Evolutionary conservation across 805 yeast genomes (phyloP).

Genomic region (Candida qinlingensis): DNA sequence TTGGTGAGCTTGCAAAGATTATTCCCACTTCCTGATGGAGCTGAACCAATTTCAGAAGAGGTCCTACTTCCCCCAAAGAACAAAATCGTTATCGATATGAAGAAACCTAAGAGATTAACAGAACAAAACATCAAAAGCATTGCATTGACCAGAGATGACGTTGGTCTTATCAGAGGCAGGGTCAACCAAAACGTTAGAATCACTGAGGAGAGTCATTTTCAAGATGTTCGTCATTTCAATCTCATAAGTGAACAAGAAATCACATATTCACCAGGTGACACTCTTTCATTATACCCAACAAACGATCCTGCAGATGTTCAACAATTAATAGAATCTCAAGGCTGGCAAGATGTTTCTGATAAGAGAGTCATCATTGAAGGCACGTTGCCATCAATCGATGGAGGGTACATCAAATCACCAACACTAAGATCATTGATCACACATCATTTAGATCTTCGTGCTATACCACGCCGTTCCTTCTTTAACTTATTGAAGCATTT

Average conservation of each 20-base stretch:
- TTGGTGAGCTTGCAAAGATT: conserved; percentile 29
- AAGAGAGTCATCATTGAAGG: conserved; percentile 34
- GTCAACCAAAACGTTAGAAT: conserved; percentile 52
- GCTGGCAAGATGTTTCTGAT: conserved; percentile 73
- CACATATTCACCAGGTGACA: conserved; percentile 72
- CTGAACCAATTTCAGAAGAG: conserved; percentile 28
- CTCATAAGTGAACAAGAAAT: conserved; percentile 12
- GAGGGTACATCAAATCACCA: conserved; percentile 54
- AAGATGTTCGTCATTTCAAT: conserved; percentile 71
- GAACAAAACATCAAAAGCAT: conserved; percentile 22
- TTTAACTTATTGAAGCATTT: conserved; percentile 73
- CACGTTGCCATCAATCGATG: conserved; percentile 33
- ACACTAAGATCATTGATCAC: conserved; percentile 71
- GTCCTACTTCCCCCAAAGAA: conserved; percentile 35
- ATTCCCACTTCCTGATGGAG: conserved; percentile 32
- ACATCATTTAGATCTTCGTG: conserved; percentile 74
- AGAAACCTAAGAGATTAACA: conserved; percentile 28
- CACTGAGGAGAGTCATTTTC: conserved; percentile 73
- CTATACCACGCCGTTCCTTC: conserved; percentile 82
- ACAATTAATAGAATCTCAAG: conserved; percentile 58
- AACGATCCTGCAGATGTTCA: conserved; percentile 65
- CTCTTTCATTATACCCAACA: conserved; percentile 68
- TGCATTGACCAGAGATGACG: conserved; percentile 28
- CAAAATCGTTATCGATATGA: conserved; percentile 23
- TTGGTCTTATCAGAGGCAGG: conserved; percentile 32